Conservation (phyloP, 345 rosid species). For the Alliaria petiolata region DNA sequence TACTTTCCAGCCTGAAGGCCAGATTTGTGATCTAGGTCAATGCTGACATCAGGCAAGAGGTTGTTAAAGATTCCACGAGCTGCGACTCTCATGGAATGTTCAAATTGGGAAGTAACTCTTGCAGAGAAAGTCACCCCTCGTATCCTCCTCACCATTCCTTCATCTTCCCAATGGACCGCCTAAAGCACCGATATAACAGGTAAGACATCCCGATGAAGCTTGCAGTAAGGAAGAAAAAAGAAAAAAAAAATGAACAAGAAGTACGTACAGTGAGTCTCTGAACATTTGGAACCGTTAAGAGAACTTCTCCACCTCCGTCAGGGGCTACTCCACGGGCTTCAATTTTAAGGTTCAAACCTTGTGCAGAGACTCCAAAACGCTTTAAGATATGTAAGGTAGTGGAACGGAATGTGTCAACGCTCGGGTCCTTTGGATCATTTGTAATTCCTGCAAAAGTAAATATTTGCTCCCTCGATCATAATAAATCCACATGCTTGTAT, state of each 20-base stretch:
- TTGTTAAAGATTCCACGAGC: slow-evolving; percentile 91
- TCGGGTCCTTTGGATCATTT: slow-evolving; percentile 74
- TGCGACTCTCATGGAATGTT: slow-evolving; percentile 67
- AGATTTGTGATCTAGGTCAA: slow-evolving; percentile 60
- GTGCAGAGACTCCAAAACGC: slow-evolving; percentile 62
- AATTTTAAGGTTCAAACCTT: slow-evolving; percentile 71
- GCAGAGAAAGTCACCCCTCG: slow-evolving; percentile 81
- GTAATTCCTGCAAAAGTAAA: slow-evolving; percentile 62
- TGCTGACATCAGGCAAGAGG: slow-evolving; percentile 88
- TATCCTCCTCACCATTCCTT: slow-evolving; percentile 91
- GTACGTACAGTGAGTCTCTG: slow-evolving; percentile 47
- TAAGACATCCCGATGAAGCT: too few relatives aligned
- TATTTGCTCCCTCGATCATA: background rate
- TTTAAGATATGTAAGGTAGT: slow-evolving; percentile 51
- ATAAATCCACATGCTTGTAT: background rate
- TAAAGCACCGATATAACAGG: slow-evolving; percentile 29
- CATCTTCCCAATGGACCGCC: slow-evolving; percentile 78
- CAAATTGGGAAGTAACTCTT: slow-evolving; percentile 68
- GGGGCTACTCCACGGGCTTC: slow-evolving; percentile 81
- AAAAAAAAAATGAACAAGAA: background rate
- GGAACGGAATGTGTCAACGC: slow-evolving; percentile 71
- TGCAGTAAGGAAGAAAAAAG: background rate
- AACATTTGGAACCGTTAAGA: slow-evolving; percentile 58
- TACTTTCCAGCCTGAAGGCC: slow-evolving; percentile 92
- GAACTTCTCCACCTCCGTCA: slow-evolving; percentile 79